Evolutionary conservation across 2,329 filamentous ascomycete genomes (phyloP), one percentile per base, ranked within the genome.

Genomic region (Cercospora citrullina): DNA sequence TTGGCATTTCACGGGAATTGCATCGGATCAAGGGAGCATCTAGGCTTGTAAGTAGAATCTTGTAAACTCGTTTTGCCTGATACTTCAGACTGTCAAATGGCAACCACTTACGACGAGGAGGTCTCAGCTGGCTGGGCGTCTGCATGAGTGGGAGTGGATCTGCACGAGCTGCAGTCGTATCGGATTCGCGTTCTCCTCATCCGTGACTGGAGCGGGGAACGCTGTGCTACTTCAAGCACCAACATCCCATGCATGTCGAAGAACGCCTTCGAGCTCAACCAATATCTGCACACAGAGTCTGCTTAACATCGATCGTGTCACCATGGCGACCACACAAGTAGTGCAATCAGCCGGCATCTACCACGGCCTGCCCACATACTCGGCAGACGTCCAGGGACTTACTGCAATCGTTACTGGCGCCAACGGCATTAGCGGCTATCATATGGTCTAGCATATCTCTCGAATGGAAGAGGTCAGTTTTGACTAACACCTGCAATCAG

Each of bases 381-480:
- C 63, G 10, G 10, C 55, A 26, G 60, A 63, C 16, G 75, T 80
- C 14, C 67, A 77, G 4, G 78, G 76, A 7, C 77, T 85, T n/a
- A 84, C 82, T 0, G 84, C 83, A 4, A 80, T 86, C 51, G 79
- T 86, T 23, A 84, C 81, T 0, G 84, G 84, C 4, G 81, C 83
- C 42, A 86, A 84, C 76, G 84, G 83, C 2, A 83, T 86, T 18
- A 84, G 82, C 0, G 84, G 84, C 4, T 79, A 82, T 66, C 79
- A 84, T 71, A 62, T 62, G 60, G 60, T 45, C n/a, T 5, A 21
- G 16, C 23, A 45, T 18, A 39, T 23, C 23, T 33, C 28, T 10
- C 16, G 9, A 58, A 8, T 58, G 55, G 14, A 30, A n/a, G 26
- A 23, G 2, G 10, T n/a, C 55, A 42, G 28, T 12, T 42, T 26